These are phyloP conservation scores for Sutorius australiensis DNA, from an alignment of 768 basidiomycete genomes.

Conservation along the genomic window DNA sequence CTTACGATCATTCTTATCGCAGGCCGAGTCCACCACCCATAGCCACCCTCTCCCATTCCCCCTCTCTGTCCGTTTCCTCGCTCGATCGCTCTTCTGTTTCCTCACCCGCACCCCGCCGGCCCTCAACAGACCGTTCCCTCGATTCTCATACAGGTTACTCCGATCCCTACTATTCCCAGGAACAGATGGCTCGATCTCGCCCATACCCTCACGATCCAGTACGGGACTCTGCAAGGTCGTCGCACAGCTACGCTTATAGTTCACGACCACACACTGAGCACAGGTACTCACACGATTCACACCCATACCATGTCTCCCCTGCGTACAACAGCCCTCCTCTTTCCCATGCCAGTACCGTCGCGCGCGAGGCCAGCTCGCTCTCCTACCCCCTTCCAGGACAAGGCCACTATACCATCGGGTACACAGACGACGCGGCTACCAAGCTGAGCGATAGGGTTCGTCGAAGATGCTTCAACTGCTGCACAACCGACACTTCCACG, in stretches of 20 bases:
- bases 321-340: conserved; percentile 27
- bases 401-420: conserved; percentile 37
- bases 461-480: conserved; percentile 78
- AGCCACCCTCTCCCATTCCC: conserved; percentile 53
- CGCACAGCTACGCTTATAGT: conserved; percentile 36
- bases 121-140: conserved; percentile 32
- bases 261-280: conserved; percentile 26
- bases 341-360: conserved; percentile 18
- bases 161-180: conserved; percentile 40
- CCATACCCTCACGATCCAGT: conserved; percentile 33
- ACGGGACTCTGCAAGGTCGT: conserved; percentile 27
- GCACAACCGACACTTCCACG: conserved; percentile 79
- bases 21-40: conserved; percentile 47
- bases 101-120: conserved; percentile 52
- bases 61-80: conserved; percentile 56
- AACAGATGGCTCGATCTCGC: conserved; percentile 31
- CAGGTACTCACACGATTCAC: conserved; percentile 33
- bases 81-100: conserved; percentile 57
- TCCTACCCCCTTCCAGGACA: conserved; percentile 39
- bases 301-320: conserved; percentile 29
- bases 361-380: conserved; percentile 28
- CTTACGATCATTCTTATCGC: conserved; percentile 39
- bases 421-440: conserved; percentile 78
- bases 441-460: conserved; percentile 77
- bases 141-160: conserved; percentile 31